Evolutionary conservation across 345 rosid genomes (phyloP).

Genomic region (Sonneratia alba): DNA sequence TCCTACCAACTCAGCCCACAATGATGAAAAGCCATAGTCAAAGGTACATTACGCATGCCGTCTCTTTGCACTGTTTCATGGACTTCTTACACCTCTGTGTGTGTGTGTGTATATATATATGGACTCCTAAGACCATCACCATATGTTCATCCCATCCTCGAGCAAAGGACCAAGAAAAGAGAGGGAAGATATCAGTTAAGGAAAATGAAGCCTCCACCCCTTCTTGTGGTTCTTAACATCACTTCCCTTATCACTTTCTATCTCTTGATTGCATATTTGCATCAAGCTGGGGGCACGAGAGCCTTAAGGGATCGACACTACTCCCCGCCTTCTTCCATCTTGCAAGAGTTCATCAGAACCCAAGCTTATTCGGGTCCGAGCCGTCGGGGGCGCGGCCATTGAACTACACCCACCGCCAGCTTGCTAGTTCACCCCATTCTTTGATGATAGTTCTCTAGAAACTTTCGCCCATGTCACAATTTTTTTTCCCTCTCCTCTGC

Average conservation of each 20-base stretch:
- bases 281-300: background rate
- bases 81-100: background rate
- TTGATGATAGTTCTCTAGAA: too few relatives aligned
- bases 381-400: constrained; percentile 35
- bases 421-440: background rate
- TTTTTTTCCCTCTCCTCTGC: background rate
- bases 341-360: constrained; percentile 5
- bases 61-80: background rate
- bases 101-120: background rate
- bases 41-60: background rate
- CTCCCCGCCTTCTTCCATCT: constrained; percentile 1
- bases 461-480: background rate
- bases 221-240: background rate
- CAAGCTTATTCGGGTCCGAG: constrained; percentile 43
- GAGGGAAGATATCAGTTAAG: too few relatives aligned
- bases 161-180: background rate
- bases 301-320: background rate
- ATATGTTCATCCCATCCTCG: background rate
- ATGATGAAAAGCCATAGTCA: background rate
- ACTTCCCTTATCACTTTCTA: background rate
- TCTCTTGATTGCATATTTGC: background rate
- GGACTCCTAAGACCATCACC: background rate
- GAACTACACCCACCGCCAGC: background rate
- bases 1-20: constrained; percentile 1
- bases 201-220: background rate